Base-by-base conservation (phyloP, 805 yeast species). In the Naumovozyma dairenensis region DNA sequence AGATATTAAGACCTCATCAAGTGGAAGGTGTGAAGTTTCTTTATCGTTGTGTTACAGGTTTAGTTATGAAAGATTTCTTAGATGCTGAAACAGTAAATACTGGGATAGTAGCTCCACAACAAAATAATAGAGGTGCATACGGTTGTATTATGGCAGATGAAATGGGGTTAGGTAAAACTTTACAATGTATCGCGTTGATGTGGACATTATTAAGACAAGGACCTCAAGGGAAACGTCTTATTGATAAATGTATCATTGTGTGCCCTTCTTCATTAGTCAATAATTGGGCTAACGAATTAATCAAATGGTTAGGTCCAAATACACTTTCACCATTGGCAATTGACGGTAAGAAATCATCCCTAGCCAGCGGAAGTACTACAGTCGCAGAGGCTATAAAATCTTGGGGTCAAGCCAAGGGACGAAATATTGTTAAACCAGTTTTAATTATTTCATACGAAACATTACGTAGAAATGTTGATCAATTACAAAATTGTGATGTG, bases 61-160 rank as follows among this genome's bases (percentile, higher is more conserved):
- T 87, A 21, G 71, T 79, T 3, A 57, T 58, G 60, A 57, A 58
- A 31, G 63, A 58, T 39, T 57, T 43, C 31, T 31, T 53, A 22
- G 59, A 54, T 19, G 44, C 53, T 13, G 48, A 44, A 35, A 38
- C 42, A n/a, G 37, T 49, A 6, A 38, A 37, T 24, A 26, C 37
- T 14, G 34, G 40, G 27, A 21, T 14, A 19, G 27, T 26, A 12
- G 10, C 26, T 10, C 8, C 24, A 16, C 22, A 24, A 29, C 21
- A 13, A 7, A 13, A 18, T 16, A 85, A 80, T 53, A 71, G 84
- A 6, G 67, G 80, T 21, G 96, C 96, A 0, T 75, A 80, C 49
- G 98, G 98, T 3, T 89, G 96, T 52, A 89, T 89, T 32, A 89
- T 89, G 97, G 96, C 96, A 0, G 96, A 86, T 60, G 96, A 83